phyloP scores from a whole-genome alignment of 1,139 yeast genomes.

The Eremothecium cymbalariae region DNA sequence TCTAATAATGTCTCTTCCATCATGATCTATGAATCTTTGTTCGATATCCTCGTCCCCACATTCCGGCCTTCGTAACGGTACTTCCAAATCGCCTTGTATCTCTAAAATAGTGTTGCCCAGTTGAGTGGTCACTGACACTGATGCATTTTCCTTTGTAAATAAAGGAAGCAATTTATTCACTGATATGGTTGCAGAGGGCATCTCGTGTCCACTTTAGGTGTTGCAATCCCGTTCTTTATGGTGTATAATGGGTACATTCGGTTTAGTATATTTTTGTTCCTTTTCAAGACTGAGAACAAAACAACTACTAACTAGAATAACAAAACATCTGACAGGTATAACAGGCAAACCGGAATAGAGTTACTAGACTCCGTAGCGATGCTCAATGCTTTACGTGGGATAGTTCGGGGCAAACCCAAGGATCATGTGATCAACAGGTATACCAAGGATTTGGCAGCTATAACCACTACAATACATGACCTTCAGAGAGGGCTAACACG shows the following conservation, averaged over 20 bases:
- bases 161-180: conserved; percentile 17
- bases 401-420: conserved; percentile 9
- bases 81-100: conserved; percentile 61
- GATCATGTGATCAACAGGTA: conserved; percentile 23
- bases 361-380: no score
- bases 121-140: conserved; percentile 34
- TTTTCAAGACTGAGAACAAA: no score
- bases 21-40: conserved; percentile 29
- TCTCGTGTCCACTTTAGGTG: no score
- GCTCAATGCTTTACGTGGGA: conserved; percentile 9
- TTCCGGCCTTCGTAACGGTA: conserved; percentile 36
- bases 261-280: no score
- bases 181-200: conserved; percentile 26
- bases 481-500: conserved; percentile 19
- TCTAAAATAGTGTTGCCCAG: conserved; percentile 53
- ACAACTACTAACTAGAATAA: no score
- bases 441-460: conserved; percentile 25
- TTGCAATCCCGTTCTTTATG: no score
- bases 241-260: no score
- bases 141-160: conserved; percentile 2
- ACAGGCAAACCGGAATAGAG: no score
- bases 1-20: conserved; percentile 38
- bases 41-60: conserved; percentile 30
- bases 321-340: no score
- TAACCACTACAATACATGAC: conserved; percentile 26